phyloP scores from a whole-genome alignment of 306 rosid species.

The Senna siamea region DNA sequence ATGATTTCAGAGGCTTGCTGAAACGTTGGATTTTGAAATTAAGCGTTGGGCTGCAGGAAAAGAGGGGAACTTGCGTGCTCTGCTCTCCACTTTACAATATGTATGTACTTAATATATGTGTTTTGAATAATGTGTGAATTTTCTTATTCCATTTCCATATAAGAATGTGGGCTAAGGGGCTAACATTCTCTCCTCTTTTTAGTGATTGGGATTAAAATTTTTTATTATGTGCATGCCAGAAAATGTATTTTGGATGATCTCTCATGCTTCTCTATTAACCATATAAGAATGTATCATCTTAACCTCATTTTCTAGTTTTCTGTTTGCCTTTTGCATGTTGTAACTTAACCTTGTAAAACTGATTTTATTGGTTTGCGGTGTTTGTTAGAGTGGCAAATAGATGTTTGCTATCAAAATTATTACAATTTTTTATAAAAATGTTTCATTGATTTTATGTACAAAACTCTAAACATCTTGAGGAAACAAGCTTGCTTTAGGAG shows the following conservation, averaged over 20 bases:
- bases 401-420: conserved; percentile 9
- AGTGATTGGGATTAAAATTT: conserved; percentile 1
- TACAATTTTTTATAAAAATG: too few relatives aligned
- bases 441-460: too few relatives aligned
- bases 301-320: background rate
- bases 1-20: conserved; percentile 77
- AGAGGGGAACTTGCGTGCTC: conserved; percentile 94
- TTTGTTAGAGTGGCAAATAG: conserved; percentile 2
- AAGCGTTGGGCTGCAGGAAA: conserved; percentile 99
- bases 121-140: conserved; percentile 12
- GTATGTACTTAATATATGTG: conserved; percentile 52
- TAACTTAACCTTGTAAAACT: conserved; percentile 5
- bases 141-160: conserved; percentile 23
- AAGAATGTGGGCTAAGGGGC: conserved; percentile 14
- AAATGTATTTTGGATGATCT: conserved; percentile 12
- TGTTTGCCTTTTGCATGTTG: background rate
- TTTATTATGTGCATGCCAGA: conserved; percentile 11
- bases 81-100: conserved; percentile 90
- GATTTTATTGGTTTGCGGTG: conserved; percentile 19
- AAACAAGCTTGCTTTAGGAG: conserved; percentile 1
- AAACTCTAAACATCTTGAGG: too few relatives aligned
- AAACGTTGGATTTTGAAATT: conserved; percentile 89
- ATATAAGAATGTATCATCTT: too few relatives aligned
- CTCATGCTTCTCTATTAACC: too few relatives aligned
- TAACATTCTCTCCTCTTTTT: background rate